Conservation (phyloP, 257 asterid genomes). For the Solanum paucissectum region DNA sequence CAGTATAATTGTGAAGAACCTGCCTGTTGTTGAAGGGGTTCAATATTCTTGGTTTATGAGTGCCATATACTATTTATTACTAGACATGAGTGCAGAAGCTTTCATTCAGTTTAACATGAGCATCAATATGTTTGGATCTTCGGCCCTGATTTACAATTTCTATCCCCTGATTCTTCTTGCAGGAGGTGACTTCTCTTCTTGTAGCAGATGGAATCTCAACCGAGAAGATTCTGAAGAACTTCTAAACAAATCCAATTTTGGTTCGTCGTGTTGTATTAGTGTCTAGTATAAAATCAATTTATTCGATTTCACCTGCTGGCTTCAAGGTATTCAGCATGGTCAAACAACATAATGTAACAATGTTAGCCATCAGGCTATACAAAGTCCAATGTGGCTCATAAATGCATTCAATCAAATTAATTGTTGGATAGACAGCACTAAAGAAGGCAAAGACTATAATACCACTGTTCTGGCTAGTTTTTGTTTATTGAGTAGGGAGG, state of each 20-base stretch:
- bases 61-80: neutral
- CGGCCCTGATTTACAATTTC: neutral
- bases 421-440: neutral
- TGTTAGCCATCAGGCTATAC: neutral
- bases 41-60: neutral
- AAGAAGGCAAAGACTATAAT: neutral
- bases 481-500: neutral
- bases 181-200: constrained; percentile 84
- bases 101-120: neutral
- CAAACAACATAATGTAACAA: neutral
- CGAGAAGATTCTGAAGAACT: constrained; percentile 65
- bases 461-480: neutral
- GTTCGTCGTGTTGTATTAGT: constrained; percentile 10
- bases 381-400: neutral
- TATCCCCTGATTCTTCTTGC: constrained; percentile 15
- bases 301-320: constrained; percentile 20
- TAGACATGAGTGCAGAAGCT: neutral
- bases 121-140: neutral
- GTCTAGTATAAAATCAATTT: neutral
- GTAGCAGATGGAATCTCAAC: constrained; percentile 61
- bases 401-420: neutral
- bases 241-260: constrained; percentile 16
- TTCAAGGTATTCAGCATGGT: constrained; percentile 1
- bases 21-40: neutral
- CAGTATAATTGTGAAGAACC: neutral